Evolutionary conservation across 2,329 filamentous ascomycete genomes (phyloP).

Genomic region (Rhynchosporium agropyri): DNA sequence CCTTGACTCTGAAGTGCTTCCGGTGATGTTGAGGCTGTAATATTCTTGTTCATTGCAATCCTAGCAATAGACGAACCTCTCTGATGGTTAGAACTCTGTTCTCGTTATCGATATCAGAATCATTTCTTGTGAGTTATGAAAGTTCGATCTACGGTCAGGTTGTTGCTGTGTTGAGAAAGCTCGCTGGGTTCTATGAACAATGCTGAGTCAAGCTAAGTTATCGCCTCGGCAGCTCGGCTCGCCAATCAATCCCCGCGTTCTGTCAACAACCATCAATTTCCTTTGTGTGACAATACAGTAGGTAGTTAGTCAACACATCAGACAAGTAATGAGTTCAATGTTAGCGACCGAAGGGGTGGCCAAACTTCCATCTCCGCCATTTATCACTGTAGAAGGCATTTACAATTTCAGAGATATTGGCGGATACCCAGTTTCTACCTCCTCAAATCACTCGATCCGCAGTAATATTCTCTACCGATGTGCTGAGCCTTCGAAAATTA

Average conservation of each 20-base stretch:
- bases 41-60: constrained; percentile 5
- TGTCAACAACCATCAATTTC: constrained; percentile 13
- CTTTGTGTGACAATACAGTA: neutral
- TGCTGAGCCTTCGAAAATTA: constrained; percentile 65
- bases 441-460: constrained; percentile 49
- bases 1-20: constrained; percentile 15
- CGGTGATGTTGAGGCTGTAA: constrained; percentile 8
- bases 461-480: constrained; percentile 65
- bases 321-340: constrained; percentile 17
- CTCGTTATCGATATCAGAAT: neutral
- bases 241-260: constrained; percentile 15
- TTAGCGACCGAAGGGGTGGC: constrained; percentile 14
- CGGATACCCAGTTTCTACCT: constrained; percentile 52
- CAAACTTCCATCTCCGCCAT: constrained; percentile 48
- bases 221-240: constrained; percentile 23
- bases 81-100: neutral
- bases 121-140: neutral
- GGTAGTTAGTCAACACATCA: neutral
- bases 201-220: constrained; percentile 7
- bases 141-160: neutral
- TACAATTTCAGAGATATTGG: constrained; percentile 71
- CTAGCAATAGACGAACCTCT: neutral
- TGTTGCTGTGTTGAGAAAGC: neutral
- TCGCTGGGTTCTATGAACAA: neutral
- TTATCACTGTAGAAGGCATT: constrained; percentile 57